Percentiles rank a stretch among this genome's conserved stretches.
These are phyloP conservation scores for Schizophyllum amplum DNA, from an alignment of 1,284 basidiomycete genomes.

Conservation along the genomic window DNA sequence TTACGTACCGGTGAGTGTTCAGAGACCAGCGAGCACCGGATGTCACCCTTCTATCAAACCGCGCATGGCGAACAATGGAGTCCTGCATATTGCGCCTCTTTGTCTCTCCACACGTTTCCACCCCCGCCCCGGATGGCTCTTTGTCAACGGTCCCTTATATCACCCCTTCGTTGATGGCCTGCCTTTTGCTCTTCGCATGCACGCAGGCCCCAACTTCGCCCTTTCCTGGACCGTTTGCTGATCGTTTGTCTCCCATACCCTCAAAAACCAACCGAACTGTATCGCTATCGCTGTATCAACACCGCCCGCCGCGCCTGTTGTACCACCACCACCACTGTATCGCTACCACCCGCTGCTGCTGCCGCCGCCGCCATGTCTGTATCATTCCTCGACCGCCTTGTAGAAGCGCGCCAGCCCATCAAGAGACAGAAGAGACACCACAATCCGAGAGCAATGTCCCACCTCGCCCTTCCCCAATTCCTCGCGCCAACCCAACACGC, in stretches of 20 bases:
- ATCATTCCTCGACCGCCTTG: conserved; percentile 14
- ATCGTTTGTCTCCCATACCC: conserved; percentile 14
- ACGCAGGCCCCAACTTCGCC: neutral
- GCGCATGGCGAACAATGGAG: conserved; percentile 30
- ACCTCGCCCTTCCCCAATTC: conserved; percentile 38
- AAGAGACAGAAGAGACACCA: conserved; percentile 22
- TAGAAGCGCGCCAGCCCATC: conserved; percentile 27
- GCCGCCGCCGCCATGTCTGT: conserved; percentile 11
- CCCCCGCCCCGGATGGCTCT: conserved; percentile 19
- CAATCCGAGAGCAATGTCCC: conserved; percentile 14
- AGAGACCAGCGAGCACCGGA: conserved; percentile 5
- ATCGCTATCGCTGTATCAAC: neutral
- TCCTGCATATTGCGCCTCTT: conserved; percentile 2
- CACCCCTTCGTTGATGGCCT: conserved; percentile 8
- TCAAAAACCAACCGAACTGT: conserved; percentile 11
- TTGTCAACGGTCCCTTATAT: conserved; percentile 13
- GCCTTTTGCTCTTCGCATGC: neutral
- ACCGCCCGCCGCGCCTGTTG: neutral
- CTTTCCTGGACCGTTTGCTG: neutral
- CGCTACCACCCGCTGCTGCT: neutral
- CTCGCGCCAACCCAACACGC: conserved; percentile 42
- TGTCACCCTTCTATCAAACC: conserved; percentile 13
- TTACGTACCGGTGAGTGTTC: conserved; percentile 40
- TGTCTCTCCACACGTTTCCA: conserved; percentile 9
- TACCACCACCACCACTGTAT: neutral